Evolutionary conservation across 2,329 filamentous ascomycete genomes (phyloP).

Genomic region (Aspergillus melleus): DNA sequence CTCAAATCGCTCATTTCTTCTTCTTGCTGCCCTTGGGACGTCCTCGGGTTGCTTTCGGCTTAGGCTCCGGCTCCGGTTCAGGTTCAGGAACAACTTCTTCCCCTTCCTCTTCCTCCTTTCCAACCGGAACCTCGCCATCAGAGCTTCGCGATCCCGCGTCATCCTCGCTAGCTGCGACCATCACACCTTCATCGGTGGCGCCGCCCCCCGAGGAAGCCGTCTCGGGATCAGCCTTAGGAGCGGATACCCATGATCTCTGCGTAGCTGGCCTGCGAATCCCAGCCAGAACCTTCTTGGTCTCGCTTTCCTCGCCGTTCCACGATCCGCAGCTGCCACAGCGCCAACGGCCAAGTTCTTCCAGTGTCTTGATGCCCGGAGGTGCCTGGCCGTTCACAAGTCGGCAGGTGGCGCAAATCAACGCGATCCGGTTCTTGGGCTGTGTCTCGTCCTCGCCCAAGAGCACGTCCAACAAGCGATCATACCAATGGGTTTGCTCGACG

Average conservation of each 20-base stretch:
- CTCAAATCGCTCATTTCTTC: slow-evolving; percentile 20
- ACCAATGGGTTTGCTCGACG: slow-evolving; percentile 68
- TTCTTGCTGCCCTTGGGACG: slow-evolving; percentile 22
- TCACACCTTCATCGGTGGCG: slow-evolving; percentile 27
- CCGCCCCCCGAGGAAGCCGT: slow-evolving; percentile 21
- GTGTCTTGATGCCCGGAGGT: slow-evolving; percentile 74
- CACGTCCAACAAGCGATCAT: slow-evolving; percentile 88
- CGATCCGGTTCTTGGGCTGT: slow-evolving; percentile 84
- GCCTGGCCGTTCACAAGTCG: slow-evolving; percentile 93
- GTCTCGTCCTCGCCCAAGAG: slow-evolving; percentile 95
- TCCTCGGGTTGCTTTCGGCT: slow-evolving; percentile 25
- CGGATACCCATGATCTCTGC: slow-evolving; percentile 25
- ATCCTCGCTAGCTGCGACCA: slow-evolving; percentile 28
- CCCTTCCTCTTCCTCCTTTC: slow-evolving; percentile 9
- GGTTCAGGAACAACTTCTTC: slow-evolving; percentile 10
- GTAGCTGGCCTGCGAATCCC: slow-evolving; percentile 51
- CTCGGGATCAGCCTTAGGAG: slow-evolving; percentile 21
- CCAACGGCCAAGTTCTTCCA: slow-evolving; percentile 84
- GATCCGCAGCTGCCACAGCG: slow-evolving; percentile 81
- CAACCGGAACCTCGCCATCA: slow-evolving; percentile 20
- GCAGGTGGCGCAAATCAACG: slow-evolving; percentile 78
- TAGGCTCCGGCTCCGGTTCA: slow-evolving; percentile 17
- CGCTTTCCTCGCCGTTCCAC: slow-evolving; percentile 78
- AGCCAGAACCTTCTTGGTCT: slow-evolving; percentile 70
- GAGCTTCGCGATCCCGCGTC: slow-evolving; percentile 24